Conservation (phyloP, 1,139 yeast species). For the Saccharomyces hybrid region DNA sequence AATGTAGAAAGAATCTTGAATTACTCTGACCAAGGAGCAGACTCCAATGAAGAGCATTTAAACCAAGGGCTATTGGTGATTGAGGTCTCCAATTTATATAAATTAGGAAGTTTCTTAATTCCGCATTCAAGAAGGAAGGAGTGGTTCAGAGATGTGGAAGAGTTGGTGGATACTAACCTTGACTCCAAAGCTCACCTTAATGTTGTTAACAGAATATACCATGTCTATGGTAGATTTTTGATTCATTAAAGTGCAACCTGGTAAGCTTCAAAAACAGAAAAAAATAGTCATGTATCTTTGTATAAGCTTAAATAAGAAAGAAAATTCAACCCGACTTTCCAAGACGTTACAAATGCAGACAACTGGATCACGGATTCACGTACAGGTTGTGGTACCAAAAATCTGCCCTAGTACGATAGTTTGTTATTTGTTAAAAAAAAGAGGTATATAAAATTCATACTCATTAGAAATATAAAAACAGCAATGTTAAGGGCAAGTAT, state of each 20-base stretch:
- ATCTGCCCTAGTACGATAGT: background rate
- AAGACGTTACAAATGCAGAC: background rate
- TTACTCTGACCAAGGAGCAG: slow-evolving; percentile 18
- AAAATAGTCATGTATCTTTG: background rate
- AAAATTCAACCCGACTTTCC: background rate
- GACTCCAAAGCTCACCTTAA: slow-evolving; percentile 35
- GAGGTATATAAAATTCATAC: background rate
- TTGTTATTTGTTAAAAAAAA: background rate
- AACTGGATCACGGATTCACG: background rate
- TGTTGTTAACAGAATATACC: slow-evolving; percentile 49
- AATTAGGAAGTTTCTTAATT: slow-evolving; percentile 41
- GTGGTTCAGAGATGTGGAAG: slow-evolving; percentile 52
- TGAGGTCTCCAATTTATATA: slow-evolving; percentile 49
- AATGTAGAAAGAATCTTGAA: slow-evolving; percentile 49
- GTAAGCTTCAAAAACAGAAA: background rate
- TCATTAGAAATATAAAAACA: background rate
- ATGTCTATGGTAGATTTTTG: slow-evolving; percentile 39
- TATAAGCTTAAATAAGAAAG: background rate
- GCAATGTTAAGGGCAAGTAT: background rate
- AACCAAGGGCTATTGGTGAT: slow-evolving; percentile 46
- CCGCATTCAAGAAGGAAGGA: slow-evolving; percentile 42
- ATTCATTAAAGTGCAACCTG: background rate
- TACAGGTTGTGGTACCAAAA: background rate
- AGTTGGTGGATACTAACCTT: slow-evolving; percentile 34
- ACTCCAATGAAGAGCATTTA: slow-evolving; percentile 19